Conservation (phyloP, 345 rosid genomes). For the Eutrema japonicum region DNA sequence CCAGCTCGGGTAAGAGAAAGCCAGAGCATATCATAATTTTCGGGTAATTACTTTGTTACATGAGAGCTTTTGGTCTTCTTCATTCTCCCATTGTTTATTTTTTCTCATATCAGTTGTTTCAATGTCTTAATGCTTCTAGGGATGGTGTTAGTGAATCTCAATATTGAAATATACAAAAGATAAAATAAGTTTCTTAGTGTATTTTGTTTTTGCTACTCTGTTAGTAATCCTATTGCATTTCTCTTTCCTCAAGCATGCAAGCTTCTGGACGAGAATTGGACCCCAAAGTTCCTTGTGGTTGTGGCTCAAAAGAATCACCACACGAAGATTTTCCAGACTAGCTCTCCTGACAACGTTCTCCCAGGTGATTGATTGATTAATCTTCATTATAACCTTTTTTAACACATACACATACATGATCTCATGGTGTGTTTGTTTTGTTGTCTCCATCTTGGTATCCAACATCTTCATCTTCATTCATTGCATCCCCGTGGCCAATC, state of each 20-base stretch:
- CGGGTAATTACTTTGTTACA: slow-evolving; percentile 53
- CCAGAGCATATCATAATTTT: slow-evolving; percentile 89
- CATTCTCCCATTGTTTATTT: slow-evolving; percentile 2
- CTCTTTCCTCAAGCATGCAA: slow-evolving; percentile 67
- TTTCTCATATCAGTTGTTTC: not conserved
- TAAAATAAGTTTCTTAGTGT: not conserved
- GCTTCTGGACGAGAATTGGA: slow-evolving; percentile 58
- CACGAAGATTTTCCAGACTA: slow-evolving; percentile 73
- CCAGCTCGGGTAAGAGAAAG: slow-evolving; percentile 77
- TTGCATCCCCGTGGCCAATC: too few relatives aligned
- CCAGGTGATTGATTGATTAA: slow-evolving; percentile 55
- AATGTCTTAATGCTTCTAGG: slow-evolving; percentile 47
- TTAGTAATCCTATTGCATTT: not conserved
- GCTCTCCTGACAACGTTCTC: slow-evolving; percentile 76
- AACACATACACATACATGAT: not conserved
- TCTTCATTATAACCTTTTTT: not conserved
- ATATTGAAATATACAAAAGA: slow-evolving; percentile 29
- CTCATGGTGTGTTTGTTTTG: slow-evolving; percentile 7
- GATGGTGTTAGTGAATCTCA: slow-evolving; percentile 96
- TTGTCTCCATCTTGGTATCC: not conserved
- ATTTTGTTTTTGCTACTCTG: not conserved
- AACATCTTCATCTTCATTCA: too few relatives aligned
- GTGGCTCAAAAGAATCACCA: slow-evolving; percentile 95
- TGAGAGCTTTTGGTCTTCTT: not conserved
- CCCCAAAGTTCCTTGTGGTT: slow-evolving; percentile 78